Conservation (phyloP, 345 rosid genomes). For the Limnanthes douglasii region DNA sequence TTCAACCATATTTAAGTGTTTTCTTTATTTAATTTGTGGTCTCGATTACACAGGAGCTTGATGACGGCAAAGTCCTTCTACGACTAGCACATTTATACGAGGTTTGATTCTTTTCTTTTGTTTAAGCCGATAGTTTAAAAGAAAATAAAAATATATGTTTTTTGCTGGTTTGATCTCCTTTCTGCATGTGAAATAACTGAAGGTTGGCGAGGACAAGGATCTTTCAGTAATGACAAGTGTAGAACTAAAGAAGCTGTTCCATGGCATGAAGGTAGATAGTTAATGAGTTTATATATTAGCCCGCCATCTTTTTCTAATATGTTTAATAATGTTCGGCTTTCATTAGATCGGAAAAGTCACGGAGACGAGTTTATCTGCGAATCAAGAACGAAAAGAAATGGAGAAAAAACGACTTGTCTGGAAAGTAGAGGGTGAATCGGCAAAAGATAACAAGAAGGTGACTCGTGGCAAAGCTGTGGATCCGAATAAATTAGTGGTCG, state of each 20-base stretch:
- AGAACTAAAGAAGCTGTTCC: slow-evolving; percentile 52
- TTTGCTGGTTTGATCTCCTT: slow-evolving; percentile 2
- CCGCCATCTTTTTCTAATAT: slow-evolving; percentile 1
- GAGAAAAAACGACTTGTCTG: slow-evolving; percentile 68
- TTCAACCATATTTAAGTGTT: neutral
- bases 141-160: slow-evolving; percentile 3
- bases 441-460: slow-evolving; percentile 22
- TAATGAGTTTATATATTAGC: neutral
- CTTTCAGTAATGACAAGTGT: slow-evolving; percentile 50
- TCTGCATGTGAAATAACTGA: neutral
- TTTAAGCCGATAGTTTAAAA: neutral
- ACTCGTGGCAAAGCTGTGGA: slow-evolving; percentile 49
- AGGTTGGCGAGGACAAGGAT: slow-evolving; percentile 77
- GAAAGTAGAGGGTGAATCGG: slow-evolving; percentile 43
- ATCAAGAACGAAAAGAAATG: slow-evolving; percentile 70
- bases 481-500: slow-evolving; percentile 43
- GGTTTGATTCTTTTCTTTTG: slow-evolving; percentile 24
- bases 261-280: slow-evolving; percentile 31
- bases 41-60: slow-evolving; percentile 45
- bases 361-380: slow-evolving; percentile 75
- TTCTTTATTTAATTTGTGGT: slow-evolving; percentile 6
- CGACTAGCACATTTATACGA: slow-evolving; percentile 84
- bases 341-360: slow-evolving; percentile 42
- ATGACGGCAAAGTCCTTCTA: slow-evolving; percentile 57
- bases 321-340: neutral